Evolutionary conservation across 257 asterid genomes (phyloP), one percentile per base, ranked within the genome.

Genomic region (Plantago ovata): DNA sequence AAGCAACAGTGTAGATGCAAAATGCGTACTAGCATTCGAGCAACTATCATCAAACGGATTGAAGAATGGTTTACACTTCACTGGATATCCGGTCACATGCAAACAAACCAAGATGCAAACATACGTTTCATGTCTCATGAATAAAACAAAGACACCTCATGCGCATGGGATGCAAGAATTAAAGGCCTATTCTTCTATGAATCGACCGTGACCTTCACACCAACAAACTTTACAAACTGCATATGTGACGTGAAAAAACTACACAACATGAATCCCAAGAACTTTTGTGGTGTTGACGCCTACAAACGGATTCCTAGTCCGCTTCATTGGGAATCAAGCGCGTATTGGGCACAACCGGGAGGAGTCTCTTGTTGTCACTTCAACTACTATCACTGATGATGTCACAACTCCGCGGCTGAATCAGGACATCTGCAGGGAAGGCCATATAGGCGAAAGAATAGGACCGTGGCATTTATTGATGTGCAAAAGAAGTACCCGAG

Each of bases 401-500:
- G 71, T 63, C 0, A 10, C 11, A n/a, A 68, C 77, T 0, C 95
- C 95, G 2, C 70, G 97, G 9, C 9, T 86, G 60, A 69, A 82
- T 39, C 75, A 77, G 33, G 94, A 86, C 3, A 70, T 87, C 9
- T 84, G 86, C 87, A 96, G 87, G 20, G 97, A 87, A 42, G 60
- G 68, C 96, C 96, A 1, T 96, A 90, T 56, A 86, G 97, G 97
- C 96, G 63, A 8, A 90, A 90, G 71, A 90, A 90, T 32, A 73
- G 98, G 53, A 76, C 79, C 6, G 57, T 77, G 13, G 91, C 84
- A 0, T 90, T 90, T 55, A 0, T 61, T 3, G 80, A 50, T 2
- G 90, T 81, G 62, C 21, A 11, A 13, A 75, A 60, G 36, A 90
- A 86, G 79, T 82, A 72, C 39, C 72, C 73, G 3, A 61, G 48